Evolutionary conservation across 2,329 filamentous ascomycete genomes (phyloP).

Genomic region (Colletotrichum tamarilloi): DNA sequence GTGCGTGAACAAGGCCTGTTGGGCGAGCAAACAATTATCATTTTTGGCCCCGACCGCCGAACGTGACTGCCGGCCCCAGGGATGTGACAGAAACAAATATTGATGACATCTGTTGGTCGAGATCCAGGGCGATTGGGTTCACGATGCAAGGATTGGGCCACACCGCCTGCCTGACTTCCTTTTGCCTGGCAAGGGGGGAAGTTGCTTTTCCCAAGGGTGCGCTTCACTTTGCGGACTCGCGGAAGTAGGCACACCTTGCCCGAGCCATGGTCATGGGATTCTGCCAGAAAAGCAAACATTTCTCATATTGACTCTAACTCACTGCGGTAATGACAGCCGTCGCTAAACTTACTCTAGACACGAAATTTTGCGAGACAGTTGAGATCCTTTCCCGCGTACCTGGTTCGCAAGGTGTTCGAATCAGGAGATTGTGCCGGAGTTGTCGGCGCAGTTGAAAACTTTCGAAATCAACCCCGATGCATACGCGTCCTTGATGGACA

Average conservation of each 20-base stretch:
- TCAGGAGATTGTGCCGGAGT: constrained; percentile 31
- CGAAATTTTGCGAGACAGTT: background rate
- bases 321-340: background rate
- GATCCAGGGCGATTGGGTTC: background rate
- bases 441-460: constrained; percentile 43
- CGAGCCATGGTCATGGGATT: background rate
- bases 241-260: background rate
- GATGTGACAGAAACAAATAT: background rate
- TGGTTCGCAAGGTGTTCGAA: background rate
- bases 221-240: background rate
- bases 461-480: constrained; percentile 37
- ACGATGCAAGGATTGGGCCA: background rate
- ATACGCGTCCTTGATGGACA: constrained; percentile 41
- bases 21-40: background rate
- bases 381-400: background rate
- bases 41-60: background rate
- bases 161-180: background rate
- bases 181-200: background rate
- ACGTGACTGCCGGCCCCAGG: background rate
- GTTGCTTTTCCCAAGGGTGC: background rate
- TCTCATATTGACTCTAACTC: background rate
- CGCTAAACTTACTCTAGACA: background rate
- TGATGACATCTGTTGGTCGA: background rate
- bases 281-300: background rate
- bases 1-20: background rate